These are phyloP conservation scores for Aureobasidium sp. DNA, from an alignment of 2,329 filamentous ascomycete species.

Conservation along the genomic window DNA sequence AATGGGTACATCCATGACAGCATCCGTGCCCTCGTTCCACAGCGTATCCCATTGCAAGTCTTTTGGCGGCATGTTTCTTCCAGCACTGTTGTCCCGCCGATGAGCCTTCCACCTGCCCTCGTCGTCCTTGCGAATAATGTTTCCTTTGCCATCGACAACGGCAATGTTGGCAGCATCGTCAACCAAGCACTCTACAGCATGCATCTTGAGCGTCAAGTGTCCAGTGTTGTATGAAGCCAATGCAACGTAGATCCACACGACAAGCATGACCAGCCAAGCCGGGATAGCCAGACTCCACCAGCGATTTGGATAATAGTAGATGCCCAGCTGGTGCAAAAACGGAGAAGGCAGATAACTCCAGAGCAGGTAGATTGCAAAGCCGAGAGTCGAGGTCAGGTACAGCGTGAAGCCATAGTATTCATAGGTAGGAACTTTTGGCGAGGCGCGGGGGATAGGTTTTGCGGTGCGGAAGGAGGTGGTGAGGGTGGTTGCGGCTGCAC, in stretches of 20 bases:
- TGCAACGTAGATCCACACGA: slow-evolving; percentile 91
- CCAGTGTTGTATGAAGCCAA: slow-evolving; percentile 85
- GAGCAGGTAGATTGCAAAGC: slow-evolving; percentile 63
- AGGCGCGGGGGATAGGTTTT: slow-evolving; percentile 67
- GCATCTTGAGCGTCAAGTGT: slow-evolving; percentile 73
- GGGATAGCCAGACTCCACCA: slow-evolving; percentile 97
- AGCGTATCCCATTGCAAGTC: slow-evolving; percentile 65
- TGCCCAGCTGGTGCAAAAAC: slow-evolving; percentile 84
- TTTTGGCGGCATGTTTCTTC: slow-evolving; percentile 22
- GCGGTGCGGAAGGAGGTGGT: slow-evolving; percentile 45
- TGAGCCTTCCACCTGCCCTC: slow-evolving; percentile 16
- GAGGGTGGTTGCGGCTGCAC: slow-evolving; percentile 53
- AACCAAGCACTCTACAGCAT: slow-evolving; percentile 78
- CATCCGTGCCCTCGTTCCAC: slow-evolving; percentile 91
- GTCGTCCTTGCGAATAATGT: slow-evolving; percentile 34
- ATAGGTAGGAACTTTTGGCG: slow-evolving; percentile 94
- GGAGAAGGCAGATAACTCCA: slow-evolving; percentile 92
- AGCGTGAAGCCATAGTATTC: slow-evolving; percentile 99
- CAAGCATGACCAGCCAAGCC: slow-evolving; percentile 75
- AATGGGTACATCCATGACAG: slow-evolving; percentile 92
- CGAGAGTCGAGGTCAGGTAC: slow-evolving; percentile 78
- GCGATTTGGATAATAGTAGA: slow-evolving; percentile 92
- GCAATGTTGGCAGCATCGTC: slow-evolving; percentile 85
- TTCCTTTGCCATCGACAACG: slow-evolving; percentile 64
- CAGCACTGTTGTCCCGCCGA: slow-evolving; percentile 23